These are phyloP conservation scores for Ustilago tritici DNA, from an alignment of 1,284 basidiomycete genomes.

Conservation along the genomic window DNA sequence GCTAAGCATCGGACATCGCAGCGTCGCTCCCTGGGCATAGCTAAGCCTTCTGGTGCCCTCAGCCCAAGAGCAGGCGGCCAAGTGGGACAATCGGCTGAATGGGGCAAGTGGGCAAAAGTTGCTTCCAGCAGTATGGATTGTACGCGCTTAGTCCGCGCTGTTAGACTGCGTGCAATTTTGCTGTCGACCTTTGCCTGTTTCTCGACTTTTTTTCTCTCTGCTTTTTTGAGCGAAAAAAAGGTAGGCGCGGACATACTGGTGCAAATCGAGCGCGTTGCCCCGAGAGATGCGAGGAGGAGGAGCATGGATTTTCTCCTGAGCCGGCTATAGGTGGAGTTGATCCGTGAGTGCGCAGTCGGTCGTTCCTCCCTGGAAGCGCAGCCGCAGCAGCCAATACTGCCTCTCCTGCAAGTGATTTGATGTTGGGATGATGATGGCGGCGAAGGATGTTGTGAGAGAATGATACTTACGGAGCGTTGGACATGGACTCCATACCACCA, in stretches of 20 bases:
- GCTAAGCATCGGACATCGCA: neutral
- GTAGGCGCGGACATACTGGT: slow-evolving; percentile 29
- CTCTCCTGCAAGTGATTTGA: neutral
- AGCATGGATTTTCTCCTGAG: slow-evolving; percentile 7
- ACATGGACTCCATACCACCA: slow-evolving; percentile 72
- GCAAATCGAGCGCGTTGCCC: slow-evolving; percentile 10
- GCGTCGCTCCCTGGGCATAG: neutral
- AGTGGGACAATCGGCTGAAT: neutral
- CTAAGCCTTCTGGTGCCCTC: neutral
- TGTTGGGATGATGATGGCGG: slow-evolving; percentile 4
- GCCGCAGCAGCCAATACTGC: neutral
- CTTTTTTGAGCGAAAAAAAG: neutral
- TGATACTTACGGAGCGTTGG: slow-evolving; percentile 69
- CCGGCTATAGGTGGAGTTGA: slow-evolving; percentile 4
- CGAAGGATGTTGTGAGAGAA: slow-evolving; percentile 5
- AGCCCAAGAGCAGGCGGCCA: neutral
- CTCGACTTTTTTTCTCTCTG: no score
- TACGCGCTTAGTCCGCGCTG: slow-evolving; percentile 6
- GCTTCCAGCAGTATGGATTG: neutral
- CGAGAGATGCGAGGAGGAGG: slow-evolving; percentile 10
- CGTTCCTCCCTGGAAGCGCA: neutral
- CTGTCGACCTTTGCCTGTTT: neutral
- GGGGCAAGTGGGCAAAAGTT: slow-evolving; percentile 5
- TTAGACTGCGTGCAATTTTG: slow-evolving; percentile 1
- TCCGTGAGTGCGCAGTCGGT: neutral